These are phyloP conservation scores for Lasiosphaeria miniovina DNA, from an alignment of 495 filamentous ascomycete species.

Conservation along the genomic window DNA sequence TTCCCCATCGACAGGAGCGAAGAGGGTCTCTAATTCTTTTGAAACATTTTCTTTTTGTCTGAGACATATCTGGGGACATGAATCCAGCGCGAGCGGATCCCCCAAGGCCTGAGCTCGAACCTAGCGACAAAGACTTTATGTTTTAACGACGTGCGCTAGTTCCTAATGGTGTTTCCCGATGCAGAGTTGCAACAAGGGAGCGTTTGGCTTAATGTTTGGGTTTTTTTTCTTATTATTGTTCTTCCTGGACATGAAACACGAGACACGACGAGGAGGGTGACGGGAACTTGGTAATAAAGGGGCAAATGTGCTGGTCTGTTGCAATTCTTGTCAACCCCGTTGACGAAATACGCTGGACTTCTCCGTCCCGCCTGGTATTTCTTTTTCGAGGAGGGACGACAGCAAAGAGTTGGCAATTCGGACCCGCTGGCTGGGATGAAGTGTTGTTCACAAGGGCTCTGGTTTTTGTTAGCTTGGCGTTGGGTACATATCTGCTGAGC, in stretches of 20 bases:
- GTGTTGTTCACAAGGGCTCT: not conserved
- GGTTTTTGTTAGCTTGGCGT: not conserved
- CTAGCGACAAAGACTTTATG: no score
- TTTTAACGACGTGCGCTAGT: not conserved
- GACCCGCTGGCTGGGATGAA: not conserved
- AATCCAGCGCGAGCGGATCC: no score
- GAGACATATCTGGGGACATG: no score
- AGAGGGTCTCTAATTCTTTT: not conserved
- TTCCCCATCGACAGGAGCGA: slow-evolving; percentile 7
- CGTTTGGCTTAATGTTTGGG: not conserved
- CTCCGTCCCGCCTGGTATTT: not conserved
- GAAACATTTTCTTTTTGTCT: not conserved
- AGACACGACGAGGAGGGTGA: not conserved
- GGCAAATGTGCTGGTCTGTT: not conserved
- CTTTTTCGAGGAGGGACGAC: not conserved
- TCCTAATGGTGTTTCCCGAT: not conserved
- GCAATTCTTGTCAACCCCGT: not conserved
- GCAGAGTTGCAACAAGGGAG: not conserved
- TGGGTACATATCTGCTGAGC: not conserved
- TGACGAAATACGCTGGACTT: not conserved
- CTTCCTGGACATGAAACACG: not conserved
- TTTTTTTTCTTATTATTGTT: slow-evolving; percentile 5
- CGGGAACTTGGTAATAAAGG: not conserved
- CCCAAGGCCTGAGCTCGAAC: no score
- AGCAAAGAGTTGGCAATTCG: not conserved